Conservation (phyloP, 2,329 filamentous ascomycete genomes). For the Penicillium hordei region DNA sequence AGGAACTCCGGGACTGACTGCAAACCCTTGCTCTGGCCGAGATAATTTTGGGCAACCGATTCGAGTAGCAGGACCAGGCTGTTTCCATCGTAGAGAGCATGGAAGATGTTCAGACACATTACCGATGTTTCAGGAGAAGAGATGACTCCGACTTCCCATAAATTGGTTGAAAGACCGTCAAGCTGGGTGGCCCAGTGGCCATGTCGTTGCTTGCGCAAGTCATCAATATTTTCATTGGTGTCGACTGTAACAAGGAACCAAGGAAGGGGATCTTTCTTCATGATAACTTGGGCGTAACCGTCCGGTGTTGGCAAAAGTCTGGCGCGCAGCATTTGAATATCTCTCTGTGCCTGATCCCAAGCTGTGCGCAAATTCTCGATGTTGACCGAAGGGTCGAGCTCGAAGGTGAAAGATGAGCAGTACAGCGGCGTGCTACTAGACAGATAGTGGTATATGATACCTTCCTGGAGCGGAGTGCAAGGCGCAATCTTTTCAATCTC, state of each 20-base stretch:
- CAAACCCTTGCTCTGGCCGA: conserved; percentile 22
- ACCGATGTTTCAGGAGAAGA: conserved; percentile 31
- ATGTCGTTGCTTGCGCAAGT: conserved; percentile 39
- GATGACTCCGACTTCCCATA: conserved; percentile 37
- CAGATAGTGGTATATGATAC: conserved; percentile 73
- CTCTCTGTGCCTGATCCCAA: conserved; percentile 56
- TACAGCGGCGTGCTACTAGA: conserved; percentile 62
- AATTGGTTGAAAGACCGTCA: conserved; percentile 34
- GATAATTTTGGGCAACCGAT: conserved; percentile 57
- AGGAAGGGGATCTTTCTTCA: conserved; percentile 45
- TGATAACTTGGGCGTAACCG: conserved; percentile 72
- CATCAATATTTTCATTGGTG: conserved; percentile 33
- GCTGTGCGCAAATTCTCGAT: conserved; percentile 52
- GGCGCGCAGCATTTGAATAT: conserved; percentile 68
- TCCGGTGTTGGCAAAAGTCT: conserved; percentile 70
- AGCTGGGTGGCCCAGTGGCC: conserved; percentile 58
- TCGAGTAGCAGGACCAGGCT: conserved; percentile 70
- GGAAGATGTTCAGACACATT: conserved; percentile 72
- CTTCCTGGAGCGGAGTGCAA: conserved; percentile 82
- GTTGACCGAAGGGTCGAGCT: conserved; percentile 51
- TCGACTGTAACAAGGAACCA: conserved; percentile 47
- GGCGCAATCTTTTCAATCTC: conserved; percentile 73
- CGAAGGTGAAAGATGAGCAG: conserved; percentile 72
- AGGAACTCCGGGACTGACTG: conserved; percentile 55
- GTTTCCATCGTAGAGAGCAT: conserved; percentile 82